phyloP scores from a whole-genome alignment of 768 basidiomycete genomes.

The Hygrophorus pudorinus region DNA sequence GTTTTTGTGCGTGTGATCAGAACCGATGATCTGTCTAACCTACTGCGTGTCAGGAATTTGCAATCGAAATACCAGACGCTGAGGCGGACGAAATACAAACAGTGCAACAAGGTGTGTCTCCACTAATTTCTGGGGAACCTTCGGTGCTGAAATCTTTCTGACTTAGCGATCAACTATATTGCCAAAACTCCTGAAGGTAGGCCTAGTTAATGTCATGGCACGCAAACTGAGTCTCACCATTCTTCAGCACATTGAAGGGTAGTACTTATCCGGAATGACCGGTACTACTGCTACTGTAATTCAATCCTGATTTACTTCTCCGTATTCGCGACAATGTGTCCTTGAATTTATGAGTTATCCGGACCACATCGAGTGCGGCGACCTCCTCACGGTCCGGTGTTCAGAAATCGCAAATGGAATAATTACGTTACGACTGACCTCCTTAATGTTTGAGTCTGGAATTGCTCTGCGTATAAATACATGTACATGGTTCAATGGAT shows the following conservation, averaged over 20 bases:
- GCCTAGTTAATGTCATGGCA: constrained; percentile 5
- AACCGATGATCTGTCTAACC: constrained; percentile 3
- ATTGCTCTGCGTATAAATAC: background rate
- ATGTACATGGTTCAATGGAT: background rate
- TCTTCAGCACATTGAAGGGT: constrained; percentile 37
- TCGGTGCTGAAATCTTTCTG: background rate
- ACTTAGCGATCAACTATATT: constrained; percentile 87
- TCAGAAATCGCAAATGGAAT: no score
- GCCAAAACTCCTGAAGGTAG: constrained; percentile 84
- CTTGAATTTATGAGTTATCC: background rate
- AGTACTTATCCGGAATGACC: constrained; percentile 11
- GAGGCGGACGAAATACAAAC: constrained; percentile 94
- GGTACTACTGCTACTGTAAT: constrained; percentile 31
- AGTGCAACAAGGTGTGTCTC: constrained; percentile 67
- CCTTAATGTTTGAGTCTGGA: background rate
- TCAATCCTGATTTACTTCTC: constrained; percentile 18
- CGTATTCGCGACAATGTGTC: constrained; percentile 5
- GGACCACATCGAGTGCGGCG: no score
- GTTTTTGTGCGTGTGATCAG: constrained; percentile 6
- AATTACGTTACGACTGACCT: background rate
- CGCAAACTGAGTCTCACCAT: constrained; percentile 9
- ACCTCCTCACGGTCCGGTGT: no score
- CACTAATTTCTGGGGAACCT: constrained; percentile 8
- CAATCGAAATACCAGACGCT: constrained; percentile 94
- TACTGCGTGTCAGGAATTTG: constrained; percentile 62